Conservation (phyloP, 495 filamentous ascomycete species). For the Xylaria intraflava region DNA sequence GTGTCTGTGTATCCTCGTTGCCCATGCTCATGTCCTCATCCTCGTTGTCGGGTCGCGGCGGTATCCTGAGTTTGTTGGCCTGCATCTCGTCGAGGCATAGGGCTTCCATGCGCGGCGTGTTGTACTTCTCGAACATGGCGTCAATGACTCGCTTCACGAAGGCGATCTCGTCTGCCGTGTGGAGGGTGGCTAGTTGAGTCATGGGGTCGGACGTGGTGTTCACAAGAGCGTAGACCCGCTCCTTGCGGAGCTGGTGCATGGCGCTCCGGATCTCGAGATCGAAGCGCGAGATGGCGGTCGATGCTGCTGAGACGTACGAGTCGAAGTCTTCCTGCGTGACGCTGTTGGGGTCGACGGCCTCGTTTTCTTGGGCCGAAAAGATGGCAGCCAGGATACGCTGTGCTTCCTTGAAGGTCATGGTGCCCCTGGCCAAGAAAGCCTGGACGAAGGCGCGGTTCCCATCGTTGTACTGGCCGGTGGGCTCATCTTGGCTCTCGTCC, state of each 20-base stretch:
- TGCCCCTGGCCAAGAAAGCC: constrained; percentile 72
- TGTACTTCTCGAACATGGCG: constrained; percentile 84
- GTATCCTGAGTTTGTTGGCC: constrained; percentile 54
- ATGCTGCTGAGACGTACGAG: constrained; percentile 61
- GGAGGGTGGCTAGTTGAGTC: constrained; percentile 80
- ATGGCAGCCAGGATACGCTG: constrained; percentile 72
- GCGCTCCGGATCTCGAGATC: constrained; percentile 80
- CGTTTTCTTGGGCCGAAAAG: constrained; percentile 44
- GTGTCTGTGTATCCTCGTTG: constrained; percentile 13
- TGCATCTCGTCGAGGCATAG: constrained; percentile 73
- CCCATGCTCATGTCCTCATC: constrained; percentile 18
- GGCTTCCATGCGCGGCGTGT: constrained; percentile 66
- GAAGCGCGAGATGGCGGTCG: constrained; percentile 64
- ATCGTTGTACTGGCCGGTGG: constrained; percentile 33
- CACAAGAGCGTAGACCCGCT: constrained; percentile 66
- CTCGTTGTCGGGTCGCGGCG: constrained; percentile 35
- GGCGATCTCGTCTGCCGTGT: constrained; percentile 76
- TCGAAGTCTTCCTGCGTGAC: constrained; percentile 63
- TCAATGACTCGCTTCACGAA: constrained; percentile 86
- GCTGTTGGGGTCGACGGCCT: constrained; percentile 41
- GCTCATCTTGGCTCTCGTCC: constrained; percentile 21
- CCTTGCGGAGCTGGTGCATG: constrained; percentile 51
- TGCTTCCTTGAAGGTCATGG: constrained; percentile 67
- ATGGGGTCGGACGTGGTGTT: constrained; percentile 79
- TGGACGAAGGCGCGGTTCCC: constrained; percentile 89